Conservation (phyloP, 2,329 filamentous ascomycete genomes). For the Calycina herbarum region DNA sequence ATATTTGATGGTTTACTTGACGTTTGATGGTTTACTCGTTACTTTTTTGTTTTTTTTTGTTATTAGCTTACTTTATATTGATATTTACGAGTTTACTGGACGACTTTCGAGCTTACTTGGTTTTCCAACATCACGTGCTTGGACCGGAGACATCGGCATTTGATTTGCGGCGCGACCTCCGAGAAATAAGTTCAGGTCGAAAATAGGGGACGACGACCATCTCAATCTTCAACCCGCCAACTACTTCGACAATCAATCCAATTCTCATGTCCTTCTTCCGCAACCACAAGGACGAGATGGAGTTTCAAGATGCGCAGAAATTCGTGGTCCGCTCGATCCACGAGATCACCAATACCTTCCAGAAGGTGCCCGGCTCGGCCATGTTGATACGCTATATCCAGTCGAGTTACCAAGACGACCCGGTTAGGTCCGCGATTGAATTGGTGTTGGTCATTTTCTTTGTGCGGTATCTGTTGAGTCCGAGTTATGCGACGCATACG, state of each 20-base stretch:
- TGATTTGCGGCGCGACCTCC: background rate
- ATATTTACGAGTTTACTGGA: background rate
- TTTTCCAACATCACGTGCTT: background rate
- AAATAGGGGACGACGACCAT: slow-evolving; percentile 12
- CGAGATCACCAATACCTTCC: slow-evolving; percentile 66
- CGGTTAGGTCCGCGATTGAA: slow-evolving; percentile 89
- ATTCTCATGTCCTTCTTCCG: slow-evolving; percentile 22
- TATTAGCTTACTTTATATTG: too few species aligned
- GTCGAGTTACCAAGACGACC: slow-evolving; percentile 97
- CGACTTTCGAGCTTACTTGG: background rate
- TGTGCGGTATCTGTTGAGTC: slow-evolving; percentile 86
- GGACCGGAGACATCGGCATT: background rate
- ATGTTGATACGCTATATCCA: slow-evolving; percentile 94
- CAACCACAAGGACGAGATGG: slow-evolving; percentile 48
- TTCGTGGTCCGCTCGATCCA: slow-evolving; percentile 54
- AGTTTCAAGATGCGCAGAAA: slow-evolving; percentile 60
- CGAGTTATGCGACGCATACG: slow-evolving; percentile 88
- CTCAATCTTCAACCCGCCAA: background rate
- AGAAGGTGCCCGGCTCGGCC: slow-evolving; percentile 88
- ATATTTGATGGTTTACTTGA: too few species aligned
- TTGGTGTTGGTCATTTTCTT: slow-evolving; percentile 93
- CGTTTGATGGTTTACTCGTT: too few species aligned
- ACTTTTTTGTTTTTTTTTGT: too few species aligned
- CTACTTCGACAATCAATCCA: background rate
- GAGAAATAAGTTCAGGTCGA: background rate